Evolutionary conservation across 306 rosid species (phyloP), one percentile per base, ranked within the genome.

Genomic region (Purshia tridentata): DNA sequence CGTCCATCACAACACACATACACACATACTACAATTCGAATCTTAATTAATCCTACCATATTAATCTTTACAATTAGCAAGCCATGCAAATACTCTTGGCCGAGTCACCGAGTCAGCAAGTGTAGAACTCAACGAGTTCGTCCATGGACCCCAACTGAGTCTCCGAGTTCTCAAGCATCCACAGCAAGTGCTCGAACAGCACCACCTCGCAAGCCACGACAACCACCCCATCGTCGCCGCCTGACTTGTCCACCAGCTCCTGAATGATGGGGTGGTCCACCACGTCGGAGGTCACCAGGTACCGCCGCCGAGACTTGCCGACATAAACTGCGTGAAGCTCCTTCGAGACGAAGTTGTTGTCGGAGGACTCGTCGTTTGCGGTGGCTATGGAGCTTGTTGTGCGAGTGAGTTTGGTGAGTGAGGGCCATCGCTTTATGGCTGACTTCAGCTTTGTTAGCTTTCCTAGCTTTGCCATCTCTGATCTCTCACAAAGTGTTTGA

Each of bases 401-500:
- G 78, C 97, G 89, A 72, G 81, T 20, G 63, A 89, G 85, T 72
- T 89, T 91, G 78, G 91, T 78, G 65, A 93, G 57, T 16, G 98
- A 88, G 5, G 94, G 97, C 91, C 87, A 88, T 56, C 92, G 81
- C 49, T 85, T 93, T 22, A 93, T 91, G 9, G 91, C 97, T 20
- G 96, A 89, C 81, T 86, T 93, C 49, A 93, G 91, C 85, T 93
- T 93, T 2, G 91, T 91, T 23, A 93, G 86, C 80, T 85, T 93
- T 49, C 90, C 96, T 0, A 78, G 15, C 81, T 86, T 89, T 37
- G 97, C 92, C 98, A 93, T 93, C 18, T 64, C 23, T n/a, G 14
- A 20, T 72, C 7, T 48, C 9, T 8, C 4, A 39, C 23, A 65
- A 81, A 49, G 81, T 55, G 69, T 84, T 82, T 51, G 55, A 16